Base-by-base conservation (phyloP, 176 grass and related monocot species). In the Eremochloa ophiuroides region DNA sequence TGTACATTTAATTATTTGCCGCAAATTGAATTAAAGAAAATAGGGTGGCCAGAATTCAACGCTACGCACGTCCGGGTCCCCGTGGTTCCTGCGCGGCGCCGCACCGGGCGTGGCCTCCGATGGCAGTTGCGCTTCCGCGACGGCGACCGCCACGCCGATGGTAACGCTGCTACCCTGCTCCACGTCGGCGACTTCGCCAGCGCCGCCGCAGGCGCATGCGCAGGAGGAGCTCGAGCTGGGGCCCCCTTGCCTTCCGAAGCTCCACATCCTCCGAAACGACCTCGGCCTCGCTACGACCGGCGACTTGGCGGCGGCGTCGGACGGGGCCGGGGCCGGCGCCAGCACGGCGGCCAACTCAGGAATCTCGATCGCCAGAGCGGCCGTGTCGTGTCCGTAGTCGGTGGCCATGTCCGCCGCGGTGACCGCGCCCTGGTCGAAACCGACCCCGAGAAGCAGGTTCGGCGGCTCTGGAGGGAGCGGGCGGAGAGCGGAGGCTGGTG, bases 281-380 rank as follows among this genome's bases (percentile, higher is more conserved):
- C 62, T 84, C 41, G 69, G 40, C 62, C 51, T 48, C 4, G 17
- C 50, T 51, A 7, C 50, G 18, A 69, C 40, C 13, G 76, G 69
- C 20, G 76, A 91, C 33, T 78, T 76, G 33, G 56, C 11, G 11
- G 2, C 50, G 62, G n/a, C n/a, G n/a, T 80, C 76, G 20, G 83
- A 40, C 46, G 73, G 74, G 40, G 46, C 85, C 8, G 83, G 71
- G 33, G 75, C 77, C 6, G 77, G 75, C 39, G 59, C 55, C 65
- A 17, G 46, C 46, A 33, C 33, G 33, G 33, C 33, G 33, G 72
- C 72, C 8, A 82, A 17, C 5, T 89, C 91, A 37, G 89, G 93
- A 23, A 97, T 73, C 41, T 93, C 93, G 72, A 94, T 94, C 47
- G 83, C 80, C 87, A 86, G 50, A 22, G 31, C 80, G 10, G 60